phyloP scores from a whole-genome alignment of 2,329 filamentous ascomycete genomes.

The Trichoderma sp. region DNA sequence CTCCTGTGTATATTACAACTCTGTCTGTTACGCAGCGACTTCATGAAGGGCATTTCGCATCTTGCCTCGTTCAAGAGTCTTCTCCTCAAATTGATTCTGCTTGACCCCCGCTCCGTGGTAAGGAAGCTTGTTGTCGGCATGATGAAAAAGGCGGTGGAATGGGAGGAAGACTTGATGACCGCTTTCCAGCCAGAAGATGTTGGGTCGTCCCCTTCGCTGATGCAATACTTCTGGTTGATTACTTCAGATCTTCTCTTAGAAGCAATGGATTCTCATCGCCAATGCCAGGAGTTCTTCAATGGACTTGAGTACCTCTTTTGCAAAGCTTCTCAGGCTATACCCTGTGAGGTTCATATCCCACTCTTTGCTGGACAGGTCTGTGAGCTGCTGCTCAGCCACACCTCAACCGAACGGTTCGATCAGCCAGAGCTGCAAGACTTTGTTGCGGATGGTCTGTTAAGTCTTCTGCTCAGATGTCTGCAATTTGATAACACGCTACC shows the following conservation, averaged over 20 bases:
- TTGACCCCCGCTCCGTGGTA: conserved; percentile 27
- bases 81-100: conserved; percentile 29
- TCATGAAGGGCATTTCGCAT: conserved; percentile 30
- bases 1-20: conserved; percentile 31
- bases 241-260: conserved; percentile 35
- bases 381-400: conserved; percentile 38
- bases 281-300: conserved; percentile 46
- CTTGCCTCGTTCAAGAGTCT: conserved; percentile 25
- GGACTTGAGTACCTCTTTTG: conserved; percentile 41
- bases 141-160: conserved; percentile 30
- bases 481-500: conserved; percentile 29
- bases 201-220: conserved; percentile 18
- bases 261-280: conserved; percentile 30
- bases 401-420: conserved; percentile 40
- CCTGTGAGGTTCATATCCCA: conserved; percentile 32
- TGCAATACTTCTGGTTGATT: conserved; percentile 32
- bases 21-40: conserved; percentile 27
- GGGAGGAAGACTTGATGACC: conserved; percentile 15
- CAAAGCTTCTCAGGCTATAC: conserved; percentile 28
- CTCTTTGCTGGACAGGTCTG: conserved; percentile 31
- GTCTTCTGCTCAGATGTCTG: conserved; percentile 32
- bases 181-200: not conserved
- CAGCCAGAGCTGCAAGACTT: conserved; percentile 29
- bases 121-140: conserved; percentile 34
- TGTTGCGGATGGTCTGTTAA: conserved; percentile 31